A percentile compares a stretch with the other conserved stretches of the same genome.
These are phyloP conservation scores for Elsinoe arachidis DNA, from an alignment of 2,329 filamentous ascomycete genomes.

Conservation along the genomic window DNA sequence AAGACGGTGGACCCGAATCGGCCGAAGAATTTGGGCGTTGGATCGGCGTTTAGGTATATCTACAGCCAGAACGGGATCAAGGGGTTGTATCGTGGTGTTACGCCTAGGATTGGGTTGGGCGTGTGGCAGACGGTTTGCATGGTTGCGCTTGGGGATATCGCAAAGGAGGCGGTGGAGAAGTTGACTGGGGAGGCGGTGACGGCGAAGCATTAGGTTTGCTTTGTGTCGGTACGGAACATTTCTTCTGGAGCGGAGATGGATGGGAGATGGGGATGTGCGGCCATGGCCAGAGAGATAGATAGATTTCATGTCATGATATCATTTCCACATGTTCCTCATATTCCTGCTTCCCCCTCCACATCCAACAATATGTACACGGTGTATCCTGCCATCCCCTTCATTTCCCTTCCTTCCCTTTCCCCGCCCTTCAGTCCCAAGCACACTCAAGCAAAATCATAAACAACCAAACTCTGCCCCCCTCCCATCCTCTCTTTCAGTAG, in stretches of 20 bases:
- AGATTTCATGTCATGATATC: conserved; percentile 9
- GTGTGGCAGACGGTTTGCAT: conserved; percentile 99
- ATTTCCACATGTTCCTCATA: background rate
- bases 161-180: conserved; percentile 58
- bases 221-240: background rate
- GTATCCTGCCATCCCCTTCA: background rate
- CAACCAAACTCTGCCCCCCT: conserved; percentile 64
- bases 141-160: conserved; percentile 90
- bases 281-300: background rate
- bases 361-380: background rate
- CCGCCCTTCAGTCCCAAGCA: background rate
- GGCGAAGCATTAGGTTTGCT: conserved; percentile 51
- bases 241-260: background rate
- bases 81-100: conserved; percentile 91
- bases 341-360: background rate
- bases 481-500: conserved; percentile 63
- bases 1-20: conserved; percentile 97
- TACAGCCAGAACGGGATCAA: conserved; percentile 79
- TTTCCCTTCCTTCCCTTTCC: background rate
- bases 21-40: conserved; percentile 97
- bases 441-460: conserved; percentile 74
- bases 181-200: conserved; percentile 55
- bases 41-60: conserved; percentile 74
- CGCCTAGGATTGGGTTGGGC: conserved; percentile 86
- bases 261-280: background rate